Percentiles rank a stretch among this genome's conserved stretches.
Evolutionary conservation across 768 basidiomycete genomes (phyloP).

Genomic region (Lepiota venenata): DNA sequence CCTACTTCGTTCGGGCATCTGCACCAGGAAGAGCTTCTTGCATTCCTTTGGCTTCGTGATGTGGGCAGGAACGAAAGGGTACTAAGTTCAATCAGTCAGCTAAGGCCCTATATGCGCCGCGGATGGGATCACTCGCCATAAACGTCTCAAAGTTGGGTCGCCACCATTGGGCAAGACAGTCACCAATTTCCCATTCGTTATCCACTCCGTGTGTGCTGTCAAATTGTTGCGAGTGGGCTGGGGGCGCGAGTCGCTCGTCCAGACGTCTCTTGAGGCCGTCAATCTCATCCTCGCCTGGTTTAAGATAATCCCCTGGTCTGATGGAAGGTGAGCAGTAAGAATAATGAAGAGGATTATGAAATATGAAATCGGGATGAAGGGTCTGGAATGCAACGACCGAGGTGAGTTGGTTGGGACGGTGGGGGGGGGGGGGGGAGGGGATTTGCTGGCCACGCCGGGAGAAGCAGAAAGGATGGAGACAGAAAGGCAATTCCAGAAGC

Average conservation of each 20-base stretch:
- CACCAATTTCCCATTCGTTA: slow-evolving; percentile 95
- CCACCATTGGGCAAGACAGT: slow-evolving; percentile 99
- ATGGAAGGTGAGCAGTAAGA: slow-evolving; percentile 1
- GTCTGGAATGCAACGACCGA: not conserved
- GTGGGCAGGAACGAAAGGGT: slow-evolving; percentile 92
- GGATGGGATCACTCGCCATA: slow-evolving; percentile 64
- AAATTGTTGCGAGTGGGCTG: slow-evolving; percentile 65
- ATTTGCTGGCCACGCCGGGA: not conserved
- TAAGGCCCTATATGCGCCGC: not conserved
- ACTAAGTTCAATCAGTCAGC: slow-evolving; percentile 41
- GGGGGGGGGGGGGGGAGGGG: not conserved
- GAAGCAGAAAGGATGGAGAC: not conserved
- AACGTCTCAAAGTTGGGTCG: slow-evolving; percentile 98
- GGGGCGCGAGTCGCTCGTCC: slow-evolving; percentile 86
- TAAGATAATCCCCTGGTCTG: slow-evolving; percentile 98
- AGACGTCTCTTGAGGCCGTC: slow-evolving; percentile 87
- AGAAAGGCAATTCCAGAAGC: not conserved
- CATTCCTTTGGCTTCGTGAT: slow-evolving; percentile 98
- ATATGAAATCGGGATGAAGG: not conserved
- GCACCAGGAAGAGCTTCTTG: slow-evolving; percentile 93
- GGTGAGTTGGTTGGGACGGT: not conserved
- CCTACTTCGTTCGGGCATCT: slow-evolving; percentile 93
- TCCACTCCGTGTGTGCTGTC: slow-evolving; percentile 73
- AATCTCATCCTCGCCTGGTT: slow-evolving; percentile 91
- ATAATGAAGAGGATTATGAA: slow-evolving; percentile 1